phyloP scores from a whole-genome alignment of 176 grass and related monocot species.

The Cenchrus americanus region DNA sequence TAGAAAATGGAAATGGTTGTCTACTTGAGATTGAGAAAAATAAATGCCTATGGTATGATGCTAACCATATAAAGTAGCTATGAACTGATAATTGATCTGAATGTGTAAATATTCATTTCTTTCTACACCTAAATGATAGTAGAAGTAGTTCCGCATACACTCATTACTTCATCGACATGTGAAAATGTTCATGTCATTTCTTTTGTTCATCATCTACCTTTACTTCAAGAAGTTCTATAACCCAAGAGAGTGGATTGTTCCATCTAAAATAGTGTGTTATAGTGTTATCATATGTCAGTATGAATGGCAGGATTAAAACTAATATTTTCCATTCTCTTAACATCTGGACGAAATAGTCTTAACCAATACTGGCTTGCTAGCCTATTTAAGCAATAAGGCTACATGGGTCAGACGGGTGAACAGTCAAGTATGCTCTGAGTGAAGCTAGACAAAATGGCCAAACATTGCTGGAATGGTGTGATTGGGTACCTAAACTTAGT shows the following conservation, averaged over 20 bases:
- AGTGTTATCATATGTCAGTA: background rate
- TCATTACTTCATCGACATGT: background rate
- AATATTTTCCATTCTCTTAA: background rate
- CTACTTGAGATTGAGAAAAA: constrained; percentile 6
- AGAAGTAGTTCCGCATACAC: background rate
- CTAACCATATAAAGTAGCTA: constrained; percentile 11
- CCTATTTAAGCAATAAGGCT: constrained; percentile 1
- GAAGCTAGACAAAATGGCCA: background rate
- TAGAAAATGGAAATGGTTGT: background rate
- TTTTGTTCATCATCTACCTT: background rate
- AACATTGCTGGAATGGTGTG: background rate
- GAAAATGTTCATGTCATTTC: background rate
- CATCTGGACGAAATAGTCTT: background rate
- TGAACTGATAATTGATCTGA: background rate
- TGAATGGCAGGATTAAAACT: background rate
- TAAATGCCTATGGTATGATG: background rate
- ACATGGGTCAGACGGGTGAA: constrained; percentile 20
- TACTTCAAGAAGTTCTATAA: background rate
- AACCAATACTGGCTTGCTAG: background rate
- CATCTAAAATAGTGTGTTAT: background rate
- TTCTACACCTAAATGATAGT: background rate
- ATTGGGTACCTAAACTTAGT: background rate
- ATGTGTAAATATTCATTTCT: background rate
- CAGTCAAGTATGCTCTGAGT: background rate
- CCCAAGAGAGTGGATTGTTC: background rate